Evolutionary conservation across 2,329 filamentous ascomycete genomes (phyloP).

Genomic region (Epichloe sp.): DNA sequence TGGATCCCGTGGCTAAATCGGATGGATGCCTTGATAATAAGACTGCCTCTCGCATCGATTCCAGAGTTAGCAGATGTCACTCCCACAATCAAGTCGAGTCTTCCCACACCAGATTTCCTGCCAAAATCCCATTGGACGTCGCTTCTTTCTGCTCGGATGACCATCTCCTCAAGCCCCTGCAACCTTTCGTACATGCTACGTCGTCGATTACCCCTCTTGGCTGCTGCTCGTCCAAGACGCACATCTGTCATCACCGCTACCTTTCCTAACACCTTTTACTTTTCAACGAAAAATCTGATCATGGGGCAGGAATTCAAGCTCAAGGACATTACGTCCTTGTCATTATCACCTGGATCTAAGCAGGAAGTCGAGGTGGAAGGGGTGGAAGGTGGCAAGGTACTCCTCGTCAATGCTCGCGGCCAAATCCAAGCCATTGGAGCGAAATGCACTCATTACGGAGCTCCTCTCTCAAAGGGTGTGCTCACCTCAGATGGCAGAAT

Average conservation of each 20-base stretch:
- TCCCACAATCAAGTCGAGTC: too few species aligned
- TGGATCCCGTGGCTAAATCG: too few species aligned
- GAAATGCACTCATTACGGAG: constrained; percentile 87
- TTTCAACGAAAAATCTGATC: constrained; percentile 17
- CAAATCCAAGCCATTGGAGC: constrained; percentile 68
- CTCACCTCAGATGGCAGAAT: constrained; percentile 69
- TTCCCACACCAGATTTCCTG: too few species aligned
- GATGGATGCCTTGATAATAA: background rate
- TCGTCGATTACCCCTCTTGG: background rate
- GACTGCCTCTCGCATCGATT: background rate
- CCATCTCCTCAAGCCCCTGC: background rate
- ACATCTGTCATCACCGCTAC: background rate
- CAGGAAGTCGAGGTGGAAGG: constrained; percentile 85
- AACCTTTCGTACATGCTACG: constrained; percentile 5
- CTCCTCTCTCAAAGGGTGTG: constrained; percentile 76
- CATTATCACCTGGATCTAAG: constrained; percentile 70
- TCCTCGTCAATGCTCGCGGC: constrained; percentile 68
- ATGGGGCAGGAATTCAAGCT: constrained; percentile 54
- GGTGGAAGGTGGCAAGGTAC: constrained; percentile 70
- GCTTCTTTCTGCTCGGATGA: background rate
- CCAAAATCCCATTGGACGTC: background rate
- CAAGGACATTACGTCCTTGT: constrained; percentile 62
- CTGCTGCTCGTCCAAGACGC: background rate
- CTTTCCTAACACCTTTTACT: constrained; percentile 1
- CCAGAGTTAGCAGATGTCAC: too few species aligned